Evolutionary conservation across 768 basidiomycete genomes (phyloP), one percentile per base, ranked within the genome.

Genomic region (Macrolepiota dolichaula): DNA sequence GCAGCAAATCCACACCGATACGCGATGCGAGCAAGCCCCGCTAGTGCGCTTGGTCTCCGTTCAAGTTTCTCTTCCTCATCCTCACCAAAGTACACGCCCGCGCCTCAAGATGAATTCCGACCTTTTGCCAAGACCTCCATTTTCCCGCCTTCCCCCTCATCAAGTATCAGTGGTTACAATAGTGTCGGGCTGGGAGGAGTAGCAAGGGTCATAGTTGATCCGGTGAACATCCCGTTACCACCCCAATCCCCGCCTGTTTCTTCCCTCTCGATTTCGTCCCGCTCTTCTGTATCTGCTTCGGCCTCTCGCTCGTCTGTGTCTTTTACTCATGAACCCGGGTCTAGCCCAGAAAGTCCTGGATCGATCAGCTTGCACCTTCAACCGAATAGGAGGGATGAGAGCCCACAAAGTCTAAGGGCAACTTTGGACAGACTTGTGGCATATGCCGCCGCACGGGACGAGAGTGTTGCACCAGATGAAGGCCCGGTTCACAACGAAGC

Each of bases 211-310:
- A 84, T 77, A 64, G 78, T 85, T 29, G 87, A 88, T 63, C 83
- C 86, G 9, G 66, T 77, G 15, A 73, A 76, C 1, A 79, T 87
- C 61, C 86, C 87, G n/a, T 71, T 87, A 3, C 85, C 87, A 2
- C 83, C 87, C 1, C 77, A 85, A 62, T 92, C 91, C 1, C 91
- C 91, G 13, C 86, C 90, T 0, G 75, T 79, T 29, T 92, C 91
- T 22, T 77, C 86, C 0, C 64, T 92, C 15, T 93, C 91, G 0
- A 82, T 87, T 65, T 92, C 91, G n/a, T 91, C 91, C 3, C 83
- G 76, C n/a, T 91, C 89, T 1, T 89, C 88, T 2, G 74, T 79
- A 12, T 59, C 59, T 4, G 36, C 22, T n/a, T 38, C 52, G 52
- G 47, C 25, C 15, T 88, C 88, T 0, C 76, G 73, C 12, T 83